phyloP scores from a whole-genome alignment of 257 asterid genomes.

The Rehmannia glutinosa region DNA sequence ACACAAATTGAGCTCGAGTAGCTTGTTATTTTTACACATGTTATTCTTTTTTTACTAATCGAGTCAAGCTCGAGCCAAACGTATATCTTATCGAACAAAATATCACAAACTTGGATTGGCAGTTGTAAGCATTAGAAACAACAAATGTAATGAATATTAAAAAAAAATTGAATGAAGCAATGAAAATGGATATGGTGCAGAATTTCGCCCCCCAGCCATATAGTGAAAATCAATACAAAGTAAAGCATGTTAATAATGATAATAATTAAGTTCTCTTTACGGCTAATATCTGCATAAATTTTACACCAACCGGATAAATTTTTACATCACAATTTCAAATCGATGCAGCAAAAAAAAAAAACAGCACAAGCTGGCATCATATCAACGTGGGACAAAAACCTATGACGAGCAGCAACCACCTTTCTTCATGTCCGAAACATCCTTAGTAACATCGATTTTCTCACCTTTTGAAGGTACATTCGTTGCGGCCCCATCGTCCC shows the following conservation, averaged over 20 bases:
- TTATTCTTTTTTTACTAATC: too few species aligned
- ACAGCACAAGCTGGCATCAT: background rate
- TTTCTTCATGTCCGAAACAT: constrained; percentile 63
- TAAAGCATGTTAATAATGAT: constrained; percentile 7
- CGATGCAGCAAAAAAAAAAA: too few species aligned
- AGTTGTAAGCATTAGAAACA: background rate
- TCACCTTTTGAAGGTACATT: constrained; percentile 66
- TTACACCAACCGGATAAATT: background rate
- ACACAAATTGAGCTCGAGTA: too few species aligned
- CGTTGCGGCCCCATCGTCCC: constrained; percentile 38
- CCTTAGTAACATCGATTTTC: constrained; percentile 70
- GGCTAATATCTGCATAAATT: constrained; percentile 21
- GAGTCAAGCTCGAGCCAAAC: too few species aligned
- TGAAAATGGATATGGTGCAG: too few species aligned
- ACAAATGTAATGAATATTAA: background rate
- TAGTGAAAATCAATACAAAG: background rate
- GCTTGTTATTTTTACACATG: too few species aligned
- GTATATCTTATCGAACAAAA: too few species aligned
- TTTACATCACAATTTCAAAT: constrained; percentile 15
- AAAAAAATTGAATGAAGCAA: background rate
- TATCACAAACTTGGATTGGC: background rate
- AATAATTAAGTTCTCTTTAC: background rate
- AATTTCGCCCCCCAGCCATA: too few species aligned
- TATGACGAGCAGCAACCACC: constrained; percentile 69
- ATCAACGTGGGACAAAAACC: background rate